These are phyloP conservation scores for Paraphaeosphaeria sporulosa DNA, from an alignment of 2,329 filamentous ascomycete genomes.

Conservation along the genomic window DNA sequence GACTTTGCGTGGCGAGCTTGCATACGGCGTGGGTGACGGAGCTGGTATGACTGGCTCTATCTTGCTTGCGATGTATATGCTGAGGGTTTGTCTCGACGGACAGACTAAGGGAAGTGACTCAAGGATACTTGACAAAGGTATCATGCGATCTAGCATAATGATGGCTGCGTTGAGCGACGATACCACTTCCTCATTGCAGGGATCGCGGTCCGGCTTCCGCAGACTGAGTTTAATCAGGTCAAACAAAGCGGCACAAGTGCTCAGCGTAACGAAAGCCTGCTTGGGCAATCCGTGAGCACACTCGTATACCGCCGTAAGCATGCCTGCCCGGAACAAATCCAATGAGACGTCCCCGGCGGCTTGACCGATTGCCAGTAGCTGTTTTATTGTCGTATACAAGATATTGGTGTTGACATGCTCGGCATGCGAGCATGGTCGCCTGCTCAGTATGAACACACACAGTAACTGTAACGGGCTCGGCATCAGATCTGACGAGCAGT, in stretches of 20 bases:
- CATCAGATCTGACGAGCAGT: neutral
- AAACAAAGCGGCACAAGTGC: conserved; percentile 9
- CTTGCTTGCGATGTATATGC: neutral
- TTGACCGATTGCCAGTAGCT: conserved; percentile 18
- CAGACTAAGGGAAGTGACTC: conserved; percentile 8
- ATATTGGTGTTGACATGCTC: conserved; percentile 12
- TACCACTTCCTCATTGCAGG: neutral
- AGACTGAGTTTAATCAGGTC: conserved; percentile 13
- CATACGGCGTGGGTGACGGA: conserved; percentile 10
- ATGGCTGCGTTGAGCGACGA: conserved; percentile 20
- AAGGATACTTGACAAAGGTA: conserved; percentile 12
- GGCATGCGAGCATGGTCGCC: conserved; percentile 11
- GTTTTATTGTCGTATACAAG: conserved; percentile 22
- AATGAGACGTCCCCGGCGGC: conserved; percentile 1
- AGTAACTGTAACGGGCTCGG: conserved; percentile 15
- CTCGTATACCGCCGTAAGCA: conserved; percentile 23
- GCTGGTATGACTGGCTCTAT: conserved; percentile 11
- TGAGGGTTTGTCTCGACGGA: conserved; percentile 14
- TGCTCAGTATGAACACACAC: conserved; percentile 19
- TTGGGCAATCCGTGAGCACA: conserved; percentile 18
- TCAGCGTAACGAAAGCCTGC: conserved; percentile 20
- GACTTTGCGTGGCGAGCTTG: conserved; percentile 21
- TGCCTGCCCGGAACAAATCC: conserved; percentile 14
- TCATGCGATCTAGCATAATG: conserved; percentile 22
- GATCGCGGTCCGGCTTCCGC: neutral